Percentiles rank a stretch among this genome's conserved stretches.
These are phyloP conservation scores for Monosporascus sp. DNA, from an alignment of 2,329 filamentous ascomycete genomes.

Conservation along the genomic window DNA sequence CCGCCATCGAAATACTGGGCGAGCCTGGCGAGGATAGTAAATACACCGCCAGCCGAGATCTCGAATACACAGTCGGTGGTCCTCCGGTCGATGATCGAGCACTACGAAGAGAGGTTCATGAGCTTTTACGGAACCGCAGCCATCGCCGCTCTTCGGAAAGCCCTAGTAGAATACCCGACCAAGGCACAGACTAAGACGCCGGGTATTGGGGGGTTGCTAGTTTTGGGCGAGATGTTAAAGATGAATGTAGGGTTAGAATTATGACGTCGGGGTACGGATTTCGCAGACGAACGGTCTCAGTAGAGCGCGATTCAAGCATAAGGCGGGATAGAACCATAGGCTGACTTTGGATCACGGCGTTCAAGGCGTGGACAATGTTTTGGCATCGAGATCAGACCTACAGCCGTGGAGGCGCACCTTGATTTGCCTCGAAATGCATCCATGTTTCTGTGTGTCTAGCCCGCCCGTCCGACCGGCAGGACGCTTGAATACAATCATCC, in stretches of 20 bases:
- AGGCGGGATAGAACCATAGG: background rate
- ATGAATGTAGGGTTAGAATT: constrained; percentile 45
- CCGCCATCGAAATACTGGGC: constrained; percentile 80
- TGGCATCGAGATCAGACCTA: too few species aligned
- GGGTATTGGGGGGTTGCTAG: constrained; percentile 46
- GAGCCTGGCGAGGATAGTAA: constrained; percentile 68
- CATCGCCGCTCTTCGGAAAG: constrained; percentile 63
- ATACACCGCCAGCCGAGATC: constrained; percentile 61
- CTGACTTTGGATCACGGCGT: background rate
- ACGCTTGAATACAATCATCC: background rate
- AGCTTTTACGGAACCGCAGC: constrained; percentile 75
- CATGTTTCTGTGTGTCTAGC: background rate
- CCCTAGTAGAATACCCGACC: constrained; percentile 68
- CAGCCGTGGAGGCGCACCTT: too few species aligned
- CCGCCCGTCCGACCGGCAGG: background rate
- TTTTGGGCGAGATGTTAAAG: constrained; percentile 49
- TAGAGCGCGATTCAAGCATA: too few species aligned
- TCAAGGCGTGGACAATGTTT: background rate
- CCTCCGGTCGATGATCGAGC: constrained; percentile 65
- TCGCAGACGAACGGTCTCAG: too few species aligned
- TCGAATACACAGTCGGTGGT: constrained; percentile 71
- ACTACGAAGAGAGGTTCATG: constrained; percentile 70
- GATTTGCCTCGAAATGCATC: too few species aligned
- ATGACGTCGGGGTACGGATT: constrained; percentile 8
- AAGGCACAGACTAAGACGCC: constrained; percentile 42